Base-by-base conservation (phyloP, 73 alveolate genomes). In the Paramecium bursaria region DNA sequence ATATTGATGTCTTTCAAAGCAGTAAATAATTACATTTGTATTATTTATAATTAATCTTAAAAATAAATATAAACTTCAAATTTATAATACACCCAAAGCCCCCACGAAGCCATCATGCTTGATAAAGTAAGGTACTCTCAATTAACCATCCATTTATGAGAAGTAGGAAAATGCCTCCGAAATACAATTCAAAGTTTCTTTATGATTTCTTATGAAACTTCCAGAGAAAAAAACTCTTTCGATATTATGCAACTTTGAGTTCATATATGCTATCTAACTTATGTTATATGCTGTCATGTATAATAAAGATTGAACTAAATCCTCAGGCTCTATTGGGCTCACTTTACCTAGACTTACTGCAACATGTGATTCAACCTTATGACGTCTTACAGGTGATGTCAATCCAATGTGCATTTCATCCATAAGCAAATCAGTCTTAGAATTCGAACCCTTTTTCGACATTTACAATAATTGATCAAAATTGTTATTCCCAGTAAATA, bases 21-120 rank as follows among this genome's bases (percentile, higher is more conserved):
- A n/a, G n/a, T n/a, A n/a, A n/a, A n/a, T n/a, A n/a, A n/a, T n/a
- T n/a, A n/a, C n/a, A n/a, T n/a, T n/a, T n/a, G n/a, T n/a, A n/a
- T n/a, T n/a, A n/a, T n/a, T n/a, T n/a, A n/a, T n/a, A n/a, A n/a
- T n/a, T n/a, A n/a, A n/a, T n/a, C n/a, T n/a, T n/a, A n/a, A n/a
- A n/a, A n/a, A n/a, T n/a, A n/a, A n/a, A n/a, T n/a, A n/a, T n/a
- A n/a, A n/a, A n/a, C n/a, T n/a, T n/a, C n/a, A n/a, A n/a, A n/a
- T n/a, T n/a, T n/a, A n/a, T n/a, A 79, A 79, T 17, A 74, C 25
- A 19, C 89, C 89, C 4, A 79, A 42, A 17, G 77, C 74, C 23
- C 89, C 89, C 10, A 79, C 54, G 46, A 79, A 79, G 9, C 89
- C 89, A 54, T 79, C 89, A 42, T 79, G 89, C 31, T 33, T 54